Evolutionary conservation across 2,329 filamentous ascomycete species (phyloP).

Genomic region (Curvularia eragrostidis): DNA sequence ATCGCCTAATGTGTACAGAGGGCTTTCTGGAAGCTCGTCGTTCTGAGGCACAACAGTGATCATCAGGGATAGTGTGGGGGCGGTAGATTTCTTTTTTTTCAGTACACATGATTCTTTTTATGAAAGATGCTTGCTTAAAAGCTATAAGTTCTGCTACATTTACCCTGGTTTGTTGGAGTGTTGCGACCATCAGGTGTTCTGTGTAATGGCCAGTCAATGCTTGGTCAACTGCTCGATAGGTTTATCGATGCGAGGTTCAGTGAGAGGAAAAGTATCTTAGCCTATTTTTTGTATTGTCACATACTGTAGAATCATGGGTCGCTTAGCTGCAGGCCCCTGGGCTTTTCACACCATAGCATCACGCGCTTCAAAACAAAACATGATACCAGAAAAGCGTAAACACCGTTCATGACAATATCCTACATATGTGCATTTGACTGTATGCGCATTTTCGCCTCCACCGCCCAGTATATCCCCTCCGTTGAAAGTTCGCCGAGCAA

Average conservation of each 20-base stretch:
- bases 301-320: neutral
- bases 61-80: neutral
- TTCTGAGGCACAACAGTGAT: slow-evolving; percentile 1
- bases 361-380: neutral
- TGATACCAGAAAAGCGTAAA: slow-evolving; percentile 8
- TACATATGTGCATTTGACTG: slow-evolving; percentile 27
- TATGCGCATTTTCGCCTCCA: slow-evolving; percentile 11
- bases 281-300: neutral
- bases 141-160: neutral
- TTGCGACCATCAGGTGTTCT: neutral
- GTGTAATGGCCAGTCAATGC: neutral
- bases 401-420: slow-evolving; percentile 30
- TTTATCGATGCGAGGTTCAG: neutral
- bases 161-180: neutral
- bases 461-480: slow-evolving; percentile 13
- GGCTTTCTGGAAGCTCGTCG: neutral
- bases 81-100: neutral
- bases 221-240: neutral
- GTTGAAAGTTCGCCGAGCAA: slow-evolving; percentile 26
- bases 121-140: neutral
- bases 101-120: neutral
- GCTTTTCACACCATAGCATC: neutral
- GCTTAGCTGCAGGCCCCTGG: neutral
- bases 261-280: neutral
- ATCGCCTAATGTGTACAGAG: neutral